These are phyloP conservation scores for Urochloa ruziziensis DNA, from an alignment of 176 grass and related monocot species.

Conservation along the genomic window DNA sequence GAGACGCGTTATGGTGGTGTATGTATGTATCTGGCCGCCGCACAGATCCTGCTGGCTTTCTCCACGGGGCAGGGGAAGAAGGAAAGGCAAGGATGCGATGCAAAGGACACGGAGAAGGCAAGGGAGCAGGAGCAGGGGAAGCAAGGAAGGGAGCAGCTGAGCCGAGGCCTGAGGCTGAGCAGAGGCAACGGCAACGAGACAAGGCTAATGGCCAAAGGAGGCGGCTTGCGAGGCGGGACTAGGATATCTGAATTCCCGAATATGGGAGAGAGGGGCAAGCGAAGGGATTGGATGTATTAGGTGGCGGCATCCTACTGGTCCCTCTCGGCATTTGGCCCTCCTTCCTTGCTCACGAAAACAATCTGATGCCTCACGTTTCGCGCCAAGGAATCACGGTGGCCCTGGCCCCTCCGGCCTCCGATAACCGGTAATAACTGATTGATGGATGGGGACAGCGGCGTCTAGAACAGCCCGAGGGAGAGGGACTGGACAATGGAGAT, in stretches of 20 bases:
- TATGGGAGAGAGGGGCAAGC: constrained; percentile 31
- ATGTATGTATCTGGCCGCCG: background rate
- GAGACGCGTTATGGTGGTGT: background rate
- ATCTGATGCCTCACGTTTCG: constrained; percentile 6
- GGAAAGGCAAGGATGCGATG: constrained; percentile 7
- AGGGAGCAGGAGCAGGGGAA: background rate
- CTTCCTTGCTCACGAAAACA: background rate
- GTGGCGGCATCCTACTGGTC: constrained; percentile 22
- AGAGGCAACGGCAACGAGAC: background rate
- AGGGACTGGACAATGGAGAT: background rate
- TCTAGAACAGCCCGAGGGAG: background rate
- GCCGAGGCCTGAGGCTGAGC: background rate
- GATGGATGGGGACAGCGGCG: background rate
- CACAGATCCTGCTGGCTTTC: constrained; percentile 17
- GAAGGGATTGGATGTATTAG: constrained; percentile 9
- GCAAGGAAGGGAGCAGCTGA: background rate
- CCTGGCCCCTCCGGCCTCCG: too few relatives aligned
- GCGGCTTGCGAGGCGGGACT: constrained; percentile 57
- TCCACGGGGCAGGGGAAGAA: constrained; percentile 18
- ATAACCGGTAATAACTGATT: background rate
- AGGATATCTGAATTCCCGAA: constrained; percentile 45
- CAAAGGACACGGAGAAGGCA: constrained; percentile 22
- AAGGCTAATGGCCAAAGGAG: constrained; percentile 28
- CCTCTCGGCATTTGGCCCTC: background rate
- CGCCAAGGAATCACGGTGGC: background rate